phyloP scores from a whole-genome alignment of 2,329 filamentous ascomycete genomes.

The Ascochyta rabiei region DNA sequence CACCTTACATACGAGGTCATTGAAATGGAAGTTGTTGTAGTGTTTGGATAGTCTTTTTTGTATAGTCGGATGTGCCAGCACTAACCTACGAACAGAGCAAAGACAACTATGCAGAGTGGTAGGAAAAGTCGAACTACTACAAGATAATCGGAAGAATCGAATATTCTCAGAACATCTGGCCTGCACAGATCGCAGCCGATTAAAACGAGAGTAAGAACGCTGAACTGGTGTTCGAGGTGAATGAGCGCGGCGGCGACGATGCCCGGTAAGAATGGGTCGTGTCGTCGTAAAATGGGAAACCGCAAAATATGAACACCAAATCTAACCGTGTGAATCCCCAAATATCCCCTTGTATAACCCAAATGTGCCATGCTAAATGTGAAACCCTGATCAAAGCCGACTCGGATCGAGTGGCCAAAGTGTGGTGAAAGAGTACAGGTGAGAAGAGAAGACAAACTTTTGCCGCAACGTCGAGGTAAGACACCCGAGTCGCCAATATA shows the following conservation, averaged over 20 bases:
- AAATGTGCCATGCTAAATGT: conserved; percentile 32
- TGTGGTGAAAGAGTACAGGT: conserved; percentile 36
- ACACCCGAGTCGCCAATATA: conserved; percentile 28
- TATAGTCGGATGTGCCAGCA: conserved; percentile 43
- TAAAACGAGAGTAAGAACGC: conserved; percentile 50
- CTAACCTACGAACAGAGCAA: conserved; percentile 36
- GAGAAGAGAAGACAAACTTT: conserved; percentile 37
- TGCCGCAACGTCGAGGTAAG: conserved; percentile 25
- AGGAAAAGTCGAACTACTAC: conserved; percentile 30
- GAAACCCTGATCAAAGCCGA: conserved; percentile 21
- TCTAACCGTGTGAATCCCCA: conserved; percentile 32
- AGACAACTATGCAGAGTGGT: conserved; percentile 28
- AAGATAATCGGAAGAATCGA: conserved; percentile 33
- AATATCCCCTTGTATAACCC: conserved; percentile 22
- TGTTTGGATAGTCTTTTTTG: conserved; percentile 5
- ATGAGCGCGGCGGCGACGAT: conserved; percentile 40
- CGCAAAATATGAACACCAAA: conserved; percentile 34
- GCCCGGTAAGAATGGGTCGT: conserved; percentile 37
- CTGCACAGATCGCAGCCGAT: conserved; percentile 30
- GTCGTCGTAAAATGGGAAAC: conserved; percentile 38
- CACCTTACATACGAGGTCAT: not conserved
- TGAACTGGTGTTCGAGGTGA: conserved; percentile 25
- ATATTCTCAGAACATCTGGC: conserved; percentile 42
- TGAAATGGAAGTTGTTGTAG: not conserved
- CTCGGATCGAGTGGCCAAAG: conserved; percentile 25